Evolutionary conservation across 2,329 filamentous ascomycete genomes (phyloP).

Genomic region (Didymella glomerata): DNA sequence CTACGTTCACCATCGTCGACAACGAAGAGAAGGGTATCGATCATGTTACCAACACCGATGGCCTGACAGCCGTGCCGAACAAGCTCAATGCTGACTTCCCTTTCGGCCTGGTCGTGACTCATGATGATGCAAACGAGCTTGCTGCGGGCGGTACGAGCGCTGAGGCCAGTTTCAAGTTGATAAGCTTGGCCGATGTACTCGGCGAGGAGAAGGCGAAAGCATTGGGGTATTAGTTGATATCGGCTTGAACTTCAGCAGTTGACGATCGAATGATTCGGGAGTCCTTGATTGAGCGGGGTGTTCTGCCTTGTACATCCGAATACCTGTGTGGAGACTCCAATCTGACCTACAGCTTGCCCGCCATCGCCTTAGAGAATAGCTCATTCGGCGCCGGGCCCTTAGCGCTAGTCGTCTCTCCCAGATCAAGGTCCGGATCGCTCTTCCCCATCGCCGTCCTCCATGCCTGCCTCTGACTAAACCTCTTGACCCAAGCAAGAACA

Average conservation of each 20-base stretch:
- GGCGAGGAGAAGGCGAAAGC: slow-evolving; percentile 32
- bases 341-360: slow-evolving; percentile 30
- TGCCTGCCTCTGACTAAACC: slow-evolving; percentile 38
- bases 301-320: neutral
- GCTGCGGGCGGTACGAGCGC: slow-evolving; percentile 56
- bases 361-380: slow-evolving; percentile 34
- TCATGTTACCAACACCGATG: slow-evolving; percentile 63
- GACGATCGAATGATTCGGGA: neutral
- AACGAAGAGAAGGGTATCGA: slow-evolving; percentile 57
- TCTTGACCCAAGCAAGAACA: slow-evolving; percentile 42
- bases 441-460: slow-evolving; percentile 62
- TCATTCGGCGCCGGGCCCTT: slow-evolving; percentile 36
- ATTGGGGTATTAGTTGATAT: slow-evolving; percentile 29
- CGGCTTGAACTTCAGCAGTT: neutral
- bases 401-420: slow-evolving; percentile 39
- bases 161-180: slow-evolving; percentile 62
- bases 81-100: slow-evolving; percentile 51
- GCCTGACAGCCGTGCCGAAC: slow-evolving; percentile 58
- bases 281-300: neutral
- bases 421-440: slow-evolving; percentile 59
- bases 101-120: slow-evolving; percentile 59
- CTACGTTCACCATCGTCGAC: slow-evolving; percentile 59
- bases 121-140: slow-evolving; percentile 64
- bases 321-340: neutral
- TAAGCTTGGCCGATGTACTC: slow-evolving; percentile 39